Percentiles rank a stretch among this genome's conserved stretches.
These are phyloP conservation scores for Fraxinus anomala DNA, from an alignment of 257 asterid species.

Conservation along the genomic window DNA sequence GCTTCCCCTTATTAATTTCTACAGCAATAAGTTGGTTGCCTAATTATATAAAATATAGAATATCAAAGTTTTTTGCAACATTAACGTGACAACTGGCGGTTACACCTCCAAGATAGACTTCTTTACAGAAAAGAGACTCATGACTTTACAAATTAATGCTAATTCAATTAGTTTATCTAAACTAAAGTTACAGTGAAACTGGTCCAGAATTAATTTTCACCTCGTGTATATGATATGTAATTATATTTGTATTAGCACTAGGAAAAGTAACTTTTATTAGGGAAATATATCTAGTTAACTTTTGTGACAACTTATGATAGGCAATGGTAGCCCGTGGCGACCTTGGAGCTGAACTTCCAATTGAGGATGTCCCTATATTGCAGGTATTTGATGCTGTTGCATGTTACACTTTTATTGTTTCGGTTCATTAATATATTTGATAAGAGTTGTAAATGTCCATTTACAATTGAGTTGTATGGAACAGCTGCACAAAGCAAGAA, in stretches of 20 bases:
- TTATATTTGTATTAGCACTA: slow-evolving; percentile 14
- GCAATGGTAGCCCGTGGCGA: slow-evolving; percentile 99
- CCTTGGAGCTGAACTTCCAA: slow-evolving; percentile 99
- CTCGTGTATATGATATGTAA: background rate
- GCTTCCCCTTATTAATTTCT: background rate
- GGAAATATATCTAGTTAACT: slow-evolving; percentile 14
- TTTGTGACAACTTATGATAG: slow-evolving; percentile 44
- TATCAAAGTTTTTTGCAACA: background rate
- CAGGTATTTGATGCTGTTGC: slow-evolving; percentile 53
- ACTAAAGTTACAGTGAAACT: background rate
- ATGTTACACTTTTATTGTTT: background rate
- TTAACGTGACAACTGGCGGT: background rate
- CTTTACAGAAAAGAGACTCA: background rate
- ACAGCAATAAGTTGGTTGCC: background rate
- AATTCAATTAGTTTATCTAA: slow-evolving; percentile 4
- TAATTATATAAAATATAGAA: background rate
- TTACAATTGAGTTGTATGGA: background rate
- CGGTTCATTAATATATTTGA: background rate
- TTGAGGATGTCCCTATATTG: slow-evolving; percentile 96
- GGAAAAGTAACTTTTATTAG: slow-evolving; percentile 4
- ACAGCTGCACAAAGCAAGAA: background rate
- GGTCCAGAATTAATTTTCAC: background rate
- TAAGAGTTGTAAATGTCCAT: background rate
- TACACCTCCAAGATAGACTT: background rate
- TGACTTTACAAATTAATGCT: background rate